Evolutionary conservation across 1,284 basidiomycete species (phyloP), one percentile per base, ranked within the genome.

Genomic region (Wolfiporia cocos): DNA sequence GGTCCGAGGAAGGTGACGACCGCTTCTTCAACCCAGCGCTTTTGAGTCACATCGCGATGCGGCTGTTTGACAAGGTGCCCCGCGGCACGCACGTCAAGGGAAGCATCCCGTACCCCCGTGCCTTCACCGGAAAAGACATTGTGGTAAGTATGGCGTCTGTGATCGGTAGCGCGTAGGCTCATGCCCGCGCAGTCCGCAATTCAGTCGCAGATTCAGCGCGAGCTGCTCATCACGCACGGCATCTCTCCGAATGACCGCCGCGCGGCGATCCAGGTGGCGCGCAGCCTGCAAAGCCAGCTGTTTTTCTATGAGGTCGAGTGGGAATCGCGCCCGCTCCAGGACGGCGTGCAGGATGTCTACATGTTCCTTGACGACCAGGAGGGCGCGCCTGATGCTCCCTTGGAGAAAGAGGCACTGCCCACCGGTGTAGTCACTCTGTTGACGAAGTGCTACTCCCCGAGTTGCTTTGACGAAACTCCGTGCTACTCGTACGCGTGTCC

Each of bases 241-340:
- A 73, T 81, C 22, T 74, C 79, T 1, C 75, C 75, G 0, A 74
- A 71, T 42, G 89, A 92, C 55, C 74, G 92, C 3, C 76, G 86
- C 20, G 82, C 86, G 11, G 92, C 94, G 2, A 69, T 97, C 10
- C 78, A 83, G 52, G 82, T 96, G 11, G 94, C 92, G 0, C 81
- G 91, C 21, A 88, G 87, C 49, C 69, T 99, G 22, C 93, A 98
- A 55, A 84, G 79, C 48, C 90, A 95, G 61, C 74, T 97, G 5
- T 96, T 93, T 73, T 93, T 98, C 61, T 92, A 95, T 59, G 95
- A 99, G 60, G 94, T 97, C 5, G 94, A 97, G 61, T 96, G 93
- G 91, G 92, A 90, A 24, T 81, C 84, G 43, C 80, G 82, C 19
- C 73, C 83, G 1, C 66, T 98, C 34, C 82, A 86, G 45, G 95